A percentile compares a stretch with the other conserved stretches of the same genome.
These are phyloP conservation scores for Psilocybe subaeruginosa DNA, from an alignment of 768 basidiomycete genomes.

Conservation along the genomic window DNA sequence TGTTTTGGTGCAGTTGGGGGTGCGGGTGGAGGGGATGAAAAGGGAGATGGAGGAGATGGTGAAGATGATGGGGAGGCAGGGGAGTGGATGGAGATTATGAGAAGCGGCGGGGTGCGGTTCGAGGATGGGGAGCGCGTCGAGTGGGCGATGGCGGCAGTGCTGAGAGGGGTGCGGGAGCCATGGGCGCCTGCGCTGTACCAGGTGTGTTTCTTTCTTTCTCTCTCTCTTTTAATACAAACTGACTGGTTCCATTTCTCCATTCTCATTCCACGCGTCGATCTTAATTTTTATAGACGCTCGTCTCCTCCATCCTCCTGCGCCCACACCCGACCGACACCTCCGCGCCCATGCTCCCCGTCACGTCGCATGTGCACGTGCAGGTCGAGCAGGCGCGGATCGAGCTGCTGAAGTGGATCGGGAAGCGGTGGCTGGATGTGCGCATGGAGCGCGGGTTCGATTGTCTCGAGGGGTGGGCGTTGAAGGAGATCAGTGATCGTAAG, in stretches of 20 bases:
- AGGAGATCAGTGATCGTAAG: constrained; percentile 85
- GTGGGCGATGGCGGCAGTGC: constrained; percentile 67
- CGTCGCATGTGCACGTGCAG: constrained; percentile 69
- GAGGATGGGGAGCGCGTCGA: constrained; percentile 82
- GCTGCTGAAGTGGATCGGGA: constrained; percentile 72
- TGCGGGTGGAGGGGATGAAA: constrained; percentile 79
- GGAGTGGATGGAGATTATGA: constrained; percentile 79
- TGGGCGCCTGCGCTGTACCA: constrained; percentile 79
- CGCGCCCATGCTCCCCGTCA: constrained; percentile 65
- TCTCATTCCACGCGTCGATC: too few relatives aligned
- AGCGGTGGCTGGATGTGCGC: constrained; percentile 76
- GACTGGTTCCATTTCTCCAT: too few relatives aligned
- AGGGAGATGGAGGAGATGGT: constrained; percentile 19
- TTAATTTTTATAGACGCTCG: constrained; percentile 54
- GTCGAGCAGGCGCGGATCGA: constrained; percentile 76
- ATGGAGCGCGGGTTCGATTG: constrained; percentile 79
- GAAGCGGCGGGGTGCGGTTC: constrained; percentile 72
- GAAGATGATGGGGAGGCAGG: constrained; percentile 29
- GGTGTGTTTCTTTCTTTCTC: constrained; percentile 36
- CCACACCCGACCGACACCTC: constrained; percentile 62
- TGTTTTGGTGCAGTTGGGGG: constrained; percentile 61
- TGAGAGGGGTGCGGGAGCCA: constrained; percentile 63
- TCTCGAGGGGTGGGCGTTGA: constrained; percentile 86
- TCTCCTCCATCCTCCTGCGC: constrained; percentile 71
- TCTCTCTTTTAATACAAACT: background rate